Base-by-base conservation (phyloP, 495 filamentous ascomycete species). In the Aspergillus bridgeri region DNA sequence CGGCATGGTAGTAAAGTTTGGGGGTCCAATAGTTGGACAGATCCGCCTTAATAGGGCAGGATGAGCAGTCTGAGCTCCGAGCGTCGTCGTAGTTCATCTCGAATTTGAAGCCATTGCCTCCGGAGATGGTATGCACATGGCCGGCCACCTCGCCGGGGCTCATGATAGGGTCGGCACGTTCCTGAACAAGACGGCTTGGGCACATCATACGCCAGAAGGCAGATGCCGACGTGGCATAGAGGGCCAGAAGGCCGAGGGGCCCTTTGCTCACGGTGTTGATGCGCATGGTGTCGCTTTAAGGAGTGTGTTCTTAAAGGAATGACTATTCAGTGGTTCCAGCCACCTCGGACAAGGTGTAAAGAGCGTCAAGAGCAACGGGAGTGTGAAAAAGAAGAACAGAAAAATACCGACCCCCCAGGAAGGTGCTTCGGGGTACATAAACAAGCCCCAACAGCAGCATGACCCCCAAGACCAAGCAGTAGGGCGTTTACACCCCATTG, bases 1-100 rank as follows among this genome's bases (percentile, higher is more conserved):
- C 71, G 25, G 80, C 79, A 27, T 82, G 76, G 70, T 83, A 91
- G 73, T 83, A 91, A 18, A 92, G 76, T 42, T 70, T 69, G 2
- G 90, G 87, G 48, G 85, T 80, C 90, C 90, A 93, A 75, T 94
- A 93, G 70, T 85, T 86, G 62, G 84, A 88, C 61, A 85, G 75
- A 69, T 94, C 90, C 56, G 79, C 77, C 55, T 79, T 83, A 59
- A 87, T 76, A 9, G 74, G 76, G 59, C 88, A 85, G 9, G 86
- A 85, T 50, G 85, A 86, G 72, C 90, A 94, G 0, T 71, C 71
- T 0, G 89, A 88, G 52, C 73, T 59, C 48, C 80, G 73, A 11
- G 88, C 78, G 24, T 75, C 65, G 48, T 81, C 71, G 54, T 84
- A 88, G 45, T 76, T 76, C 75, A 85, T 86, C 46, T 69, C 78